Evolutionary conservation across 2,329 filamentous ascomycete genomes (phyloP), one percentile per base, ranked within the genome.

Genomic region (Hymenoscyphus albidus): DNA sequence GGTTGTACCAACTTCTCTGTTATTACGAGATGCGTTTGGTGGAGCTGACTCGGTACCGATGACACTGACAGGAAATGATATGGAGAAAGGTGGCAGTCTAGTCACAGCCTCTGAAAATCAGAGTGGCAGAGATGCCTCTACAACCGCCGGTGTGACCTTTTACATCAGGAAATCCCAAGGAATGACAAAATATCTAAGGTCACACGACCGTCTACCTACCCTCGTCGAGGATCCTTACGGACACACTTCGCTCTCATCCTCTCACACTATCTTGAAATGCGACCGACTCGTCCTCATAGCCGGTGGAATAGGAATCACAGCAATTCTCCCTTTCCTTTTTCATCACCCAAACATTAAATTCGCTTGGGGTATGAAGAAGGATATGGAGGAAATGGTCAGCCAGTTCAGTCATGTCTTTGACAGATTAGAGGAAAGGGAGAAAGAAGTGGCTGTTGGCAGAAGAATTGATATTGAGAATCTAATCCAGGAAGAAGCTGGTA

Each of bases 241-340:
- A 22, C 72, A 74, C 67, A 75, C 70, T 62, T n/a, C 42, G 5
- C 42, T 48, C 16, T 48, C 42, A 7, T 69, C 70, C 2, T 71
- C 70, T 13, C 39, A 56, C 0, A 63, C 67, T 5, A 64, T 79
- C 5, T 70, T 76, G 1, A 65, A 56, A 1, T 76, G 73, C 59
- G 77, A 79, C 64, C 69, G 74, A 0, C 62, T 82, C 1, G 65
- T 83, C 9, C 75, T 79, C 58, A 76, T 83, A 48, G 78, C 73
- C 1, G 81, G 82, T 18, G 81, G 81, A 9, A 79, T 83, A 35
- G 81, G 81, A 55, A 80, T 83, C 69, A 82, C 81, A 0, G 78
- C 74, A 2, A 57, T 80, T 14, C 65, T 83, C 0, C 75, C 78
- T 2, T 76, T 74, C 59, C 48, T 77, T 2, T 60, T 63, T 16